Evolutionary conservation across 345 rosid species (phyloP).

Genomic region (Pugionium dolabratum): DNA sequence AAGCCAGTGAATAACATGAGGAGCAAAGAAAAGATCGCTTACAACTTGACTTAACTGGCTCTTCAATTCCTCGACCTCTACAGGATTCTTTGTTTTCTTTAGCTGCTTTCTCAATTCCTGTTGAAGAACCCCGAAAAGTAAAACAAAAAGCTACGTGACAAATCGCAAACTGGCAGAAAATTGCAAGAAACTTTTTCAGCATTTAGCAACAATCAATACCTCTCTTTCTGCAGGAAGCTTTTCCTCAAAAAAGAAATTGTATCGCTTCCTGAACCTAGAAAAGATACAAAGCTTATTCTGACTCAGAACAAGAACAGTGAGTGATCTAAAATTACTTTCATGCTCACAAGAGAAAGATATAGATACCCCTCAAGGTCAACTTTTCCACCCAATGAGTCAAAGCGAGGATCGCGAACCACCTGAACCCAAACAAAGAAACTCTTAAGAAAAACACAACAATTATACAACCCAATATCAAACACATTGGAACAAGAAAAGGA

Average conservation of each 20-base stretch:
- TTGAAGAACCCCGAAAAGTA: background rate
- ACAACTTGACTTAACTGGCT: slow-evolving; percentile 55
- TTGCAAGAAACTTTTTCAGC: background rate
- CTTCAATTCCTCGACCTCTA: slow-evolving; percentile 46
- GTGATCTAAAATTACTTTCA: background rate
- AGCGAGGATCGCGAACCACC: slow-evolving; percentile 72
- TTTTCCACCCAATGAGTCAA: slow-evolving; percentile 63
- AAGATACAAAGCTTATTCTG: slow-evolving; percentile 15
- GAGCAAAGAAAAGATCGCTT: slow-evolving; percentile 37
- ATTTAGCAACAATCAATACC: slow-evolving; percentile 29
- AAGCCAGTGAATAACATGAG: background rate
- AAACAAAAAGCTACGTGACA: background rate
- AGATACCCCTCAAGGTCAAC: slow-evolving; percentile 69
- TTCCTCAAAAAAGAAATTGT: slow-evolving; percentile 61
- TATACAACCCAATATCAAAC: slow-evolving; percentile 9
- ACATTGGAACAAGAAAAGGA: background rate
- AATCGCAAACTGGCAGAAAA: background rate
- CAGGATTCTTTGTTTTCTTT: slow-evolving; percentile 46
- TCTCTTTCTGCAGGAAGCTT: slow-evolving; percentile 58
- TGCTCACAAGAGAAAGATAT: background rate
- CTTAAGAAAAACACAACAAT: background rate
- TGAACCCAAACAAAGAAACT: slow-evolving; percentile 25
- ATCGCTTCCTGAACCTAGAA: slow-evolving; percentile 77
- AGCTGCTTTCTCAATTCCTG: slow-evolving; percentile 54
- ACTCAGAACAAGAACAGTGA: slow-evolving; percentile 21